A percentile compares a stretch with the other conserved stretches of the same genome.
Evolutionary conservation across 2,329 filamentous ascomycete species (phyloP).

Genomic region (Uncinocarpus reesii): DNA sequence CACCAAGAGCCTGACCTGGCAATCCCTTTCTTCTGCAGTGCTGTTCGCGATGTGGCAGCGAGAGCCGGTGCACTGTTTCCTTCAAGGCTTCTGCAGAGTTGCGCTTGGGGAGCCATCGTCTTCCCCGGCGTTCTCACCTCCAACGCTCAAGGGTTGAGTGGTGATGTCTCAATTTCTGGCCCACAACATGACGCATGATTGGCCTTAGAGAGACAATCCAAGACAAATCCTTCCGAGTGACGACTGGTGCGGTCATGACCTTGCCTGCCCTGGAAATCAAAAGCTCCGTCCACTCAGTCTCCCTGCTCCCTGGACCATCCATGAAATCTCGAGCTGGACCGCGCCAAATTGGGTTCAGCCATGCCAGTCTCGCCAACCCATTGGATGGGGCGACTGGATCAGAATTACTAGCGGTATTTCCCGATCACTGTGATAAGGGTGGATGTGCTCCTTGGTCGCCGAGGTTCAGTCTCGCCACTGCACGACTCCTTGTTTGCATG

Average conservation of each 20-base stretch:
- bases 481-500: neutral
- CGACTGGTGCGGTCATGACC: too few species aligned
- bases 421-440: too few species aligned
- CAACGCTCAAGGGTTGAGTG: conserved; percentile 1
- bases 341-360: neutral
- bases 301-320: neutral
- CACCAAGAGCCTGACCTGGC: too few species aligned
- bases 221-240: conserved; percentile 4
- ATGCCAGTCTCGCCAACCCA: neutral
- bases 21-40: too few species aligned
- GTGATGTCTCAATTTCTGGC: conserved; percentile 2
- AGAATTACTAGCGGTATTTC: conserved; percentile 6
- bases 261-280: too few species aligned
- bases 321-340: neutral
- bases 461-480: neutral
- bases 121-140: too few species aligned
- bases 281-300: too few species aligned
- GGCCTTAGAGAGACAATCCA: neutral
- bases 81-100: too few species aligned
- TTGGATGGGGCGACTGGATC: conserved; percentile 1
- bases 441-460: neutral
- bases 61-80: too few species aligned
- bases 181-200: neutral
- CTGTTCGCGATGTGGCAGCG: too few species aligned
- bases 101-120: too few species aligned